Conservation (phyloP, 192 early-diverging fungal species). For the Rhizoclosmatium sp. region DNA sequence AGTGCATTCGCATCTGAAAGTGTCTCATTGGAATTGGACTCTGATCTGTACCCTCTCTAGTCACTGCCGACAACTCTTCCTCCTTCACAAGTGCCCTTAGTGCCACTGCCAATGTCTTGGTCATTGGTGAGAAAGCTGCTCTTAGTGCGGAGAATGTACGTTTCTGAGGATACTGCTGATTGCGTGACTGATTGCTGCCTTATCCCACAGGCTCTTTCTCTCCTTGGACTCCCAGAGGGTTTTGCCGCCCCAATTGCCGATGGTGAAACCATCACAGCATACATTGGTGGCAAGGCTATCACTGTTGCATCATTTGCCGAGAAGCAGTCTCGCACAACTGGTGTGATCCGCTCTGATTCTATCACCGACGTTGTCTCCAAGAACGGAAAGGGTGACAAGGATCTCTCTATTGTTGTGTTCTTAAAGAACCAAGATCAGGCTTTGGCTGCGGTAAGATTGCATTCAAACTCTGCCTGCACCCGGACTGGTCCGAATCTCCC, state of each 20-base stretch:
- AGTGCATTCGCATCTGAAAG: too few species aligned
- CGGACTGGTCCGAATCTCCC: not conserved
- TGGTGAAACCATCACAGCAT: slow-evolving; percentile 28
- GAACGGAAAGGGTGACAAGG: slow-evolving; percentile 29
- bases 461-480: not conserved
- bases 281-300: slow-evolving; percentile 22
- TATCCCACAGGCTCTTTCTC: slow-evolving; percentile 7
- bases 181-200: not conserved
- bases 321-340: slow-evolving; percentile 35
- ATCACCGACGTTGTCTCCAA: slow-evolving; percentile 43
- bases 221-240: slow-evolving; percentile 17
- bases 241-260: slow-evolving; percentile 26
- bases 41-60: too few species aligned
- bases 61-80: too few species aligned
- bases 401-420: slow-evolving; percentile 14
- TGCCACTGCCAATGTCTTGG: not conserved
- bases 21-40: too few species aligned
- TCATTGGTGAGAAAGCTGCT: slow-evolving; percentile 17
- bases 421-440: slow-evolving; percentile 12
- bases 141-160: slow-evolving; percentile 15
- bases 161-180: not conserved
- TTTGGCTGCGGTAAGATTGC: slow-evolving; percentile 15
- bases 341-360: slow-evolving; percentile 47
- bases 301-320: slow-evolving; percentile 28
- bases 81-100: not conserved